Base-by-base conservation (phyloP, 2,329 filamentous ascomycete genomes). In the Diplodia scrobiculata region DNA sequence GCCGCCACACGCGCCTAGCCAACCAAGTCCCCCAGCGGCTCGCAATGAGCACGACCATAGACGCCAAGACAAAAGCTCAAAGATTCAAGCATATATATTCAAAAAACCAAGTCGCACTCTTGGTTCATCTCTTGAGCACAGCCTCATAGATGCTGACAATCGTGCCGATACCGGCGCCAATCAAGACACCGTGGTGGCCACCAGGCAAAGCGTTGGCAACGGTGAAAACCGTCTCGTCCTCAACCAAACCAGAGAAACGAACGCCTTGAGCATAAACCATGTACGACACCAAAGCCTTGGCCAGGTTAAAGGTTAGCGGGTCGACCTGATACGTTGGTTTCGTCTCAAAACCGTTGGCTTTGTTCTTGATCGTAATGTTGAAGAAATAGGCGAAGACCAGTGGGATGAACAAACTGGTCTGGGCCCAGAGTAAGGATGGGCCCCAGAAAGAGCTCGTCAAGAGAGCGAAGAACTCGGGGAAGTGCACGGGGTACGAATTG, bases 241-340 rank as follows among this genome's bases (percentile, higher is more conserved):
- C 82, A 67, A 91, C 81, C 63, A 87, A 81, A 36, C 89, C 89
- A 55, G 84, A 81, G 66, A 89, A 84, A 55, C 84, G 86, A 60
- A 85, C 83, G 38, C 85, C 86, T 29, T 71, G 58, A 62, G 70
- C 72, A 75, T 93, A 97, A 19, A 97, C 88, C 38, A 94, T 84
- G 77, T 90, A 97, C 7, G 91, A 88, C 67, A 93, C 78, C 65
- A 98, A 76, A 0, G 90, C 93, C 82, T 97, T 97, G 72, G 87
- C 87, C 66, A 98, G 88, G 80, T 93, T 96, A 80, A 96, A 99
- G 25, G 89, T 90, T 74, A 98, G 81, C 3, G 93, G 93, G 76
- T 99, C 95, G 69, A 94, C 87, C 5, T 83, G 80, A 69, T 89
- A 87, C 69, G 86, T 84, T 21, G 76, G 73, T 25, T 59, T 55